These are phyloP conservation scores for Pleoardoris graminearum DNA, from an alignment of 2,329 filamentous ascomycete genomes.

Conservation along the genomic window DNA sequence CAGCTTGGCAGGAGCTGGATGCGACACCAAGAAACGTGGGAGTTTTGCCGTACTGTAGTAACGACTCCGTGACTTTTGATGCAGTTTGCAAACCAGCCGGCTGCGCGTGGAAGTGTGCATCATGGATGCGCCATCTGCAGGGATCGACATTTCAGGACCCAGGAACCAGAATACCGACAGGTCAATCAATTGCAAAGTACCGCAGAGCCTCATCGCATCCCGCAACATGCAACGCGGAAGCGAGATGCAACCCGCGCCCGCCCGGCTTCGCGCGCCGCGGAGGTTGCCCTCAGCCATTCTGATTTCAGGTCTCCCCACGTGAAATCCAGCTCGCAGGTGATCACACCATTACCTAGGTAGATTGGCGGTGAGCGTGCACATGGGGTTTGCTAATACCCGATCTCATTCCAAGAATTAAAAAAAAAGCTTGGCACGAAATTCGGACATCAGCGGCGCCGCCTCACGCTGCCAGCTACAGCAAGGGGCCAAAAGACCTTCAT, in stretches of 20 bases:
- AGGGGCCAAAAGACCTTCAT: not conserved
- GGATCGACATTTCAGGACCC: no score
- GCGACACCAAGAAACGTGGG: not conserved
- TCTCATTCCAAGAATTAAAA: constrained; percentile 6
- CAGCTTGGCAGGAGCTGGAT: not conserved
- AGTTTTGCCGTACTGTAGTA: no score
- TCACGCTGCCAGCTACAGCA: not conserved
- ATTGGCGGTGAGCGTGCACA: constrained; percentile 15
- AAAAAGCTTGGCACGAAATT: not conserved
- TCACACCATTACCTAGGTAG: constrained; percentile 21
- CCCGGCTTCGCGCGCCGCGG: constrained; percentile 3
- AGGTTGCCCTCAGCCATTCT: not conserved
- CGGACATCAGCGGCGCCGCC: not conserved
- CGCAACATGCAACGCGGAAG: no score
- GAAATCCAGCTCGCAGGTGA: constrained; percentile 13
- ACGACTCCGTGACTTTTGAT: not conserved
- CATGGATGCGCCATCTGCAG: no score
- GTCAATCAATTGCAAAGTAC: no score
- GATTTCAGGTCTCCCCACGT: constrained; percentile 5
- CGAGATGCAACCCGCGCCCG: no score
- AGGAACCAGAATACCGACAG: not conserved
- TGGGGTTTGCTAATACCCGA: constrained; percentile 6
- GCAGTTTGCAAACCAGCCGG: not conserved
- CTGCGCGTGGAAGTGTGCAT: not conserved
- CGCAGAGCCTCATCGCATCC: constrained; percentile 25